phyloP scores from a whole-genome alignment of 2,329 filamentous ascomycete species.

The Pseudocercospora pini-densiflorae region DNA sequence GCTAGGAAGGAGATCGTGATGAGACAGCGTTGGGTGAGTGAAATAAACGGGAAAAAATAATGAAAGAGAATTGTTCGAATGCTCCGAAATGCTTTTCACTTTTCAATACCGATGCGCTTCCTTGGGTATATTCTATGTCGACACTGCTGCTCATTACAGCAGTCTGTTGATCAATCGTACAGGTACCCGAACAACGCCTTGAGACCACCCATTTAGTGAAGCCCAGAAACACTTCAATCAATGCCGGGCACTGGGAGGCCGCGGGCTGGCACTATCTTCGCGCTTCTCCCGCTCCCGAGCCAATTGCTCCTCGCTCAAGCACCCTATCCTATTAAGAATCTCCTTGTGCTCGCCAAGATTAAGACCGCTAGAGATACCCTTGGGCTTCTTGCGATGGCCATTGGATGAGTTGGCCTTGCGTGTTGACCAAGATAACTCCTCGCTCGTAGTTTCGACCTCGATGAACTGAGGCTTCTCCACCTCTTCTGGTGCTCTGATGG shows the following conservation, averaged over 20 bases:
- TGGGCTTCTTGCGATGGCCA: slow-evolving; percentile 51
- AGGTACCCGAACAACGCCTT: background rate
- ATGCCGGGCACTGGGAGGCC: slow-evolving; percentile 20
- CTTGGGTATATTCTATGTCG: background rate
- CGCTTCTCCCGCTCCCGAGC: slow-evolving; percentile 39
- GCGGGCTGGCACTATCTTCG: slow-evolving; percentile 32
- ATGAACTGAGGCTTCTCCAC: slow-evolving; percentile 38
- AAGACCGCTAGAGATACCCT: slow-evolving; percentile 56
- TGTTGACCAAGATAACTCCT: slow-evolving; percentile 54
- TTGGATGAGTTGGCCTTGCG: slow-evolving; percentile 35
- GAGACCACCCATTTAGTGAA: background rate
- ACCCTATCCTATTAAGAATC: slow-evolving; percentile 79
- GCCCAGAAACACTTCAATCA: background rate
- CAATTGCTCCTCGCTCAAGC: slow-evolving; percentile 48
- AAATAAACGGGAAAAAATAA: no score
- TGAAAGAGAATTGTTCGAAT: background rate
- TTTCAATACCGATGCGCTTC: background rate
- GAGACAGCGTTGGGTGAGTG: no score
- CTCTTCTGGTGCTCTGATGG: slow-evolving; percentile 18
- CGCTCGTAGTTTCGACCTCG: slow-evolving; percentile 77
- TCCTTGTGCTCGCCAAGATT: slow-evolving; percentile 77
- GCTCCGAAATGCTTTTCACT: background rate
- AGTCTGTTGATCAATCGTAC: background rate
- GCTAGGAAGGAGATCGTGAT: no score
- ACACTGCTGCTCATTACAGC: background rate